Evolutionary conservation across 73 alveolate species (phyloP), one percentile per base, ranked within the genome.

Genomic region (Paraurostyla sp.): DNA sequence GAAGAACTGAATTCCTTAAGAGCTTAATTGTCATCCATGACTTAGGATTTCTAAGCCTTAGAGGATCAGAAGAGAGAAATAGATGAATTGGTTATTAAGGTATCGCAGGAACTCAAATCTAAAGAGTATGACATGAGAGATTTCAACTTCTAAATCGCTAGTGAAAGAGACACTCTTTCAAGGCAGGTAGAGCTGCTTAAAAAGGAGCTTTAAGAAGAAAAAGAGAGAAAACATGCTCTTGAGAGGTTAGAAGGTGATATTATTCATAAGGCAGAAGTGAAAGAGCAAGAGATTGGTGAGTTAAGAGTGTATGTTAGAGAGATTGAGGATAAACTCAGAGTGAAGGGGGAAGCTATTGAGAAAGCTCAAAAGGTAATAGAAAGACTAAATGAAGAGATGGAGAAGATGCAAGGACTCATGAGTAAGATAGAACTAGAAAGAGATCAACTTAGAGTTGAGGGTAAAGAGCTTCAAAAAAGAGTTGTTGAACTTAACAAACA

Each of bases 11-110:
- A 7, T 13, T 11, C 33, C 9, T 42, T 69, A 27, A 69, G 35
- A 23, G 16, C 41, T 16, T 36, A 69, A 38, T 42, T 69, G 62
- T 18, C 29, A 18, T 15, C 29, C 7, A 69, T 46, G 35, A 38
- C 29, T 38, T 30, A 23, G 9, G 40, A 69, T 69, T 69, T 69
- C 58, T 38, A 69, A 18, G 4, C 13, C 18, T 75, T 75, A 49
- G 75, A 48, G 33, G 45, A 75, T 9, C 35, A 75, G 27, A 75
- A 75, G 32, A 20, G 41, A 4, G 87, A 75, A 50, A 48, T 75
- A 11, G 87, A 75, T 46, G 73, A 40, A 32, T 32, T 75, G 23
- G 73, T 75, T 43, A 75, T 75, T 29, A 75, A 75, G 52, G 87
- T 75, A 11, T n/a, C 57, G 25, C 18, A 75, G 32, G 69, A 75